Evolutionary conservation across 2,329 filamentous ascomycete species (phyloP), one percentile per base, ranked within the genome.

Genomic region (Phoma sp.): DNA sequence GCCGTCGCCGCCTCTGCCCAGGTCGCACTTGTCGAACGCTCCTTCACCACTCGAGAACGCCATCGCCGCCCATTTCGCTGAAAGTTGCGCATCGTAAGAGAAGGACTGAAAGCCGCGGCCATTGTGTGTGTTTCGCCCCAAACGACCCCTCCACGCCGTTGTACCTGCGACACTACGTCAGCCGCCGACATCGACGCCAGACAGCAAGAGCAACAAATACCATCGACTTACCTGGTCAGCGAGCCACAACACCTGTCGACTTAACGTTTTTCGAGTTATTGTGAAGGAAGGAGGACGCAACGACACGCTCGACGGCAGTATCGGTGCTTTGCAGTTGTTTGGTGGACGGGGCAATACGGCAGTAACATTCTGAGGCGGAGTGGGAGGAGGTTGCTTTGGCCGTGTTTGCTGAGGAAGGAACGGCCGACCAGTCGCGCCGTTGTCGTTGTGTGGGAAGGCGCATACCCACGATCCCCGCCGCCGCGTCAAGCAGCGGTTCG

Each of bases 371-470:
- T 47, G 33, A 29, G 53, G 37, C 29, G 36, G 33, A 51, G 18
- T 36, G 37, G 45, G 42, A 42, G 49, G 36, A 43, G 39, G 43
- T 57, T 38, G 48, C 48, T 57, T 57, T 59, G 58, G 53, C 38
- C 21, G 46, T 42, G 51, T 48, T 53, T 55, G 53, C 49, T 36
- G 49, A 56, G 52, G 52, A 57, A 60, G 57, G 62, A 55, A 58
- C 57, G 54, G 52, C 46, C 45, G 32, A 45, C 20, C 32, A 45
- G 28, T 32, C 49, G 51, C 49, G 50, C 59, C 42, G 32, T 54
- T 53, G 51, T 59, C 48, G 47, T 61, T 56, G 56, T 57, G 58
- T 66, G 67, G 69, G 62, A 69, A 66, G 65, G 61, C 62, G 67
- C 69, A 62, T 64, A 57, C 30, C 57, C 55, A 60, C 65, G 29